These are phyloP conservation scores for Verticillium klebahnii DNA, from an alignment of 2,329 filamentous ascomycete genomes.

Conservation along the genomic window DNA sequence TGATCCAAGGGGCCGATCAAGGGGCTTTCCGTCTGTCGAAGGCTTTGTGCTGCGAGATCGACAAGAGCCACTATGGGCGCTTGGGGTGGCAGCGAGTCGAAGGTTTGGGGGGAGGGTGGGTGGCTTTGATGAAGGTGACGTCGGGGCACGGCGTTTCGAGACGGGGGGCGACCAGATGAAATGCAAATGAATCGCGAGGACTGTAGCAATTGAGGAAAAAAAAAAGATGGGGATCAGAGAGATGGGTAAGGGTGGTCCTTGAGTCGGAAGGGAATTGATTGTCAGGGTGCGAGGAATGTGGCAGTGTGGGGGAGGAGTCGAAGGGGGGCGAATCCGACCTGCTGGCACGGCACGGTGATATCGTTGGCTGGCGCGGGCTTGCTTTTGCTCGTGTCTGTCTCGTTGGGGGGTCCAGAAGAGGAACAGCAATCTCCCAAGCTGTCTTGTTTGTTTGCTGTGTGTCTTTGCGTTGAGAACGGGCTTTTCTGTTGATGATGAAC, in stretches of 20 bases:
- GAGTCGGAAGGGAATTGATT: neutral
- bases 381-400: neutral
- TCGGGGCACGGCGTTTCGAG: neutral
- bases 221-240: neutral
- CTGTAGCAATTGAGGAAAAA: neutral
- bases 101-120: no score
- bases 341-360: neutral
- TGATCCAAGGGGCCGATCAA: slow-evolving; percentile 10
- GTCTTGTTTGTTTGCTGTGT: neutral
- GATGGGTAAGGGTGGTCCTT: neutral
- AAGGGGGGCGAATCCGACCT: neutral
- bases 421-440: neutral
- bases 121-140: neutral
- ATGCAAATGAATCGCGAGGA: neutral
- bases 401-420: slow-evolving; percentile 5
- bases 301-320: neutral
- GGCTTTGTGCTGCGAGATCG: neutral
- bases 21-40: slow-evolving; percentile 5
- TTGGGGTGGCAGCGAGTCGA: neutral
- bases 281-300: neutral
- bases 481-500: neutral
- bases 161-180: neutral
- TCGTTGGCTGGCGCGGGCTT: neutral
- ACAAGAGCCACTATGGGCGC: neutral
- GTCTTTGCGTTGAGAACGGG: neutral